phyloP scores from a whole-genome alignment of 192 early-diverging fungal genomes.

The Funneliformis geosporum region DNA sequence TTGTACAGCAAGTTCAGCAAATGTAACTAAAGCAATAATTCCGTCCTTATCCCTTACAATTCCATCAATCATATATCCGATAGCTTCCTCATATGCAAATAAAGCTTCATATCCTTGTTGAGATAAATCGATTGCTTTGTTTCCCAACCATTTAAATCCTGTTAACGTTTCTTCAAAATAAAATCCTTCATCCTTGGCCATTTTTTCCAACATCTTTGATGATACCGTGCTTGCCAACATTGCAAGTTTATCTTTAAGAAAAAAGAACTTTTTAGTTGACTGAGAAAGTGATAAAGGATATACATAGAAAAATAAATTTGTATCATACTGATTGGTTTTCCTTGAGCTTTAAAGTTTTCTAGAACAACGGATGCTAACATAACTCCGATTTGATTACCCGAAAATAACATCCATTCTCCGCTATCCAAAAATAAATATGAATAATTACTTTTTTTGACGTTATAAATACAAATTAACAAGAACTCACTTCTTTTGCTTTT shows the following conservation, averaged over 20 bases:
- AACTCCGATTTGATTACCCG: constrained; percentile 88
- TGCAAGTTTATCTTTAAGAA: constrained; percentile 56
- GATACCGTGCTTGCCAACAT: constrained; percentile 88
- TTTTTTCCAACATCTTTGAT: constrained; percentile 76
- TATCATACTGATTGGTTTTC: constrained; percentile 39
- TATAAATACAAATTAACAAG: background rate
- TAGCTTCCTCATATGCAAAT: constrained; percentile 95
- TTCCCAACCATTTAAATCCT: constrained; percentile 96
- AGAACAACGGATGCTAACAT: constrained; percentile 72
- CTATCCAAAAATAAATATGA: constrained; percentile 11
- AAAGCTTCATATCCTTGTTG: constrained; percentile 64
- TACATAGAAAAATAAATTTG: constrained; percentile 8
- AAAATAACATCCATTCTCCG: constrained; percentile 79
- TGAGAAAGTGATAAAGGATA: constrained; percentile 6
- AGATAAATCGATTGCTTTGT: constrained; percentile 70
- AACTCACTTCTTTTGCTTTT: constrained; percentile 57
- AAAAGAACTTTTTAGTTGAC: constrained; percentile 2
- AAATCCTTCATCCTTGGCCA: constrained; percentile 77
- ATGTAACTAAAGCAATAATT: constrained; percentile 75
- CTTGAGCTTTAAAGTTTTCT: constrained; percentile 51
- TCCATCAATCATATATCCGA: constrained; percentile 81
- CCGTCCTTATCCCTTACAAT: constrained; percentile 93
- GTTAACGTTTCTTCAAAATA: constrained; percentile 90
- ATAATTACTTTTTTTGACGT: background rate
- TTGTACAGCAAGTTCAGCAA: constrained; percentile 73